Base-by-base conservation (phyloP, 805 yeast genomes). In the Blastobotrys terrestris region DNA sequence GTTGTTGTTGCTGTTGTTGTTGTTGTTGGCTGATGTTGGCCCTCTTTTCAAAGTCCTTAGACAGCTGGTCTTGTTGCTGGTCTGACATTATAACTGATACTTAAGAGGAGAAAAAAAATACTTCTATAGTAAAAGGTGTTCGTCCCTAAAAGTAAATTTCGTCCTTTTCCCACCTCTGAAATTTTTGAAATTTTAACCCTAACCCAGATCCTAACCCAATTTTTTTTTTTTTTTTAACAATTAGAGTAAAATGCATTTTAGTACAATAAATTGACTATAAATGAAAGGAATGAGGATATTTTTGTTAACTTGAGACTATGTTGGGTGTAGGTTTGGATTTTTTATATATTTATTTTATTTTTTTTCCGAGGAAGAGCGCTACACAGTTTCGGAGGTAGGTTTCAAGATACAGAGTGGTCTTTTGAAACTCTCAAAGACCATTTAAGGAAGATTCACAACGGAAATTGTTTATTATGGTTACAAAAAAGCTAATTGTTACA, bases 1-100 rank as follows among this genome's bases (percentile, higher is more conserved):
- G 78, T 68, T 63, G 80, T 48, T 64, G 74, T 47, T 68, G 73
- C 49, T 60, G 57, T 61, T 68, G 67, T 59, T 69, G 73, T 52
- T 67, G 68, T 19, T 63, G 66, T 58, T 67, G 35, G 35, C 57
- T 60, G 53, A 65, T 57, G 51, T 64, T 55, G 40, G 66, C 63
- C 35, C 64, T 68, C 53, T 63, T 60, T 16, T 63, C 60, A 49
- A 68, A 68, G 52, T 68, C 66, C 46, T 66, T 60, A 41, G 64
- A 57, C 50, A 69, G 58, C 50, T 68, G 60, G 49, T 69, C 67
- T 16, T 43, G 35, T 11, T 26, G 35, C 11, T 26, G 48, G n/a
- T 49, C 46, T 19, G 46, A 50, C 53, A 42, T 50, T 31, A 19
- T 44, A 7, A 15, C 11, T 16, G 47, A 44, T 45, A n/a, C 8